Evolutionary conservation across 495 filamentous ascomycete genomes (phyloP).

Genomic region (Penicillium parvum): DNA sequence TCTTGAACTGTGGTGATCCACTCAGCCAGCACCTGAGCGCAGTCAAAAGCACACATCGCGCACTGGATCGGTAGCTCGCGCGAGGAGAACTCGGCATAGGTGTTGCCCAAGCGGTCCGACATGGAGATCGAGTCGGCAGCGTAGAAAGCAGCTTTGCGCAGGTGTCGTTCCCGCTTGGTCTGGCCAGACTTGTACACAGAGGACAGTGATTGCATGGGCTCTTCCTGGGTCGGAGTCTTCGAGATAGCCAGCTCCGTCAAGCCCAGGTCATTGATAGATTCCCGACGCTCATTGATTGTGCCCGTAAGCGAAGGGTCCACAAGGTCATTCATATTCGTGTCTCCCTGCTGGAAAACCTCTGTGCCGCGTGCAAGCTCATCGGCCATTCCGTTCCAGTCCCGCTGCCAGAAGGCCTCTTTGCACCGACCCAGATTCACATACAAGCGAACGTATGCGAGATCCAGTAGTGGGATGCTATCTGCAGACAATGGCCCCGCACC

Average conservation of each 20-base stretch:
- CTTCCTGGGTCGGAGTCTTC: slow-evolving; percentile 37
- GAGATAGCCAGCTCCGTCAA: slow-evolving; percentile 43
- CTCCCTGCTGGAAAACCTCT: slow-evolving; percentile 71
- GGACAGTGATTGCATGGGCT: slow-evolving; percentile 31
- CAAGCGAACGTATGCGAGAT: slow-evolving; percentile 88
- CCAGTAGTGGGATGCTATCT: slow-evolving; percentile 90
- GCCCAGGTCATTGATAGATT: slow-evolving; percentile 39
- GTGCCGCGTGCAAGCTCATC: slow-evolving; percentile 79
- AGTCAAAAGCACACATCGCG: slow-evolving; percentile 91
- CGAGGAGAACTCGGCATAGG: slow-evolving; percentile 79
- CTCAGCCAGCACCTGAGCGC: slow-evolving; percentile 93
- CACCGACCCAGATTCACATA: slow-evolving; percentile 89
- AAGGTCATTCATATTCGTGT: slow-evolving; percentile 36
- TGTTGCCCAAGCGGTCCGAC: slow-evolving; percentile 82
- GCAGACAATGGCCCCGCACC: slow-evolving; percentile 86
- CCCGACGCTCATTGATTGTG: slow-evolving; percentile 23
- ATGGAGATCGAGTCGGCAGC: slow-evolving; percentile 89
- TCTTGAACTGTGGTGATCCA: slow-evolving; percentile 96
- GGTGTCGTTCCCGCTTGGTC: slow-evolving; percentile 74
- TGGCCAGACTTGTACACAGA: slow-evolving; percentile 35
- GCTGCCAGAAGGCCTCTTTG: slow-evolving; percentile 92
- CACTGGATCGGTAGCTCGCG: slow-evolving; percentile 91
- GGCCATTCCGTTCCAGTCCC: slow-evolving; percentile 90
- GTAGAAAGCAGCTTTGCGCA: slow-evolving; percentile 91
- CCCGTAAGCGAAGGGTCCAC: slow-evolving; percentile 33